Evolutionary conservation across 495 filamentous ascomycete species (phyloP).

Genomic region (Beverwykella pulmonaria): DNA sequence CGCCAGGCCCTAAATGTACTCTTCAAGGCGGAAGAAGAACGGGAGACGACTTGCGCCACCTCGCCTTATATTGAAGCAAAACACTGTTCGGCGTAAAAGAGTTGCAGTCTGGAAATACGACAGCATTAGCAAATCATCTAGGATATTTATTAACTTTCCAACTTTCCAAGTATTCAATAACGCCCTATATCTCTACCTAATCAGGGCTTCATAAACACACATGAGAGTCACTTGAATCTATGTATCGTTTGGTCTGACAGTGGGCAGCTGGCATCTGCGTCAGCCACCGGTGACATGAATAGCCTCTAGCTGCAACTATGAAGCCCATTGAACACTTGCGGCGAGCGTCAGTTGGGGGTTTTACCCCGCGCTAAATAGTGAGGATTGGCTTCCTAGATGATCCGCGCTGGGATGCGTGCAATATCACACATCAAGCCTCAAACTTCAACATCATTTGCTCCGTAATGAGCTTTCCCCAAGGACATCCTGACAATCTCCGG

Average conservation of each 20-base stretch:
- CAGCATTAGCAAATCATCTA: background rate
- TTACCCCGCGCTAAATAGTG: background rate
- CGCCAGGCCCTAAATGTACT: background rate
- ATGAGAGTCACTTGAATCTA: too few relatives aligned
- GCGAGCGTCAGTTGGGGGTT: background rate
- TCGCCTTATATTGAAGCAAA: background rate
- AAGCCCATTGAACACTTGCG: background rate
- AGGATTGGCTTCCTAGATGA: background rate
- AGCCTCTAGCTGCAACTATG: too few relatives aligned
- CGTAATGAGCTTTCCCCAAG: background rate
- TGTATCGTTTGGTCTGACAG: too few relatives aligned
- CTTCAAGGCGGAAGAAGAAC: background rate
- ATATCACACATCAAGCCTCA: conserved; percentile 1
- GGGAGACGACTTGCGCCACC: background rate
- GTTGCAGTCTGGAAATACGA: background rate
- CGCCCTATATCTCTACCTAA: too few relatives aligned
- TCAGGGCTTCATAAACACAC: too few relatives aligned
- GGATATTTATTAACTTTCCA: too few relatives aligned
- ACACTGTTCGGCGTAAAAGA: background rate
- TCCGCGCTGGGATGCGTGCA: conserved; percentile 5
- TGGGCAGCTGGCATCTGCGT: too few relatives aligned
- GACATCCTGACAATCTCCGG: conserved; percentile 1
- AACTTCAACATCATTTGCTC: background rate
- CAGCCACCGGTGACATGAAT: background rate
- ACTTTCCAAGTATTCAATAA: too few relatives aligned